Evolutionary conservation across 306 rosid genomes (phyloP), one percentile per base, ranked within the genome.

Genomic region (Glycine soja): DNA sequence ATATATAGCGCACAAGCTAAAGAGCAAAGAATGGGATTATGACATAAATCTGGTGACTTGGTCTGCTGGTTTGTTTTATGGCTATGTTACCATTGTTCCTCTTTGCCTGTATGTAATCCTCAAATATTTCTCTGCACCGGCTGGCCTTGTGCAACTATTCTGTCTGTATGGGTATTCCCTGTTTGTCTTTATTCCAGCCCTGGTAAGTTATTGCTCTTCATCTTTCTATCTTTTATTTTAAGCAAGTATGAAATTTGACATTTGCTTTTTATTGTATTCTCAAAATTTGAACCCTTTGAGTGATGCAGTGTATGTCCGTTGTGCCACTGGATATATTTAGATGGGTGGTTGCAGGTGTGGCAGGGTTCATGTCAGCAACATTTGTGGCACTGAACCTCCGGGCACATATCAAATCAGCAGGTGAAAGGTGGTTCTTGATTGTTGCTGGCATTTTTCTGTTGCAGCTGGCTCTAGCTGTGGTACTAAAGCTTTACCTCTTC

Each of bases 31-130:
- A 72, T 93, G 98, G 99, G 45, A 88, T 51, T 95, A 95, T 83
- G 99, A 93, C 93, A 95, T 93, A 81, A 95, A 95, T 85, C 83
- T 95, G 73, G 92, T 95, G 70, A 88, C 97, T 48, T 95, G 99
- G 99, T 91, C 99, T 46, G 97, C 99, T 67, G 97, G 98, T 70
- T 73, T 95, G 90, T 95, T 95, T 90, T 95, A 93, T 56, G 99
- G 99, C 64, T 95, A 91, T 56, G 98, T 91, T 79, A 93, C 91
- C 67, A 12, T 93, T 51, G 91, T 95, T 75, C 99, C 99, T 72
- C 90, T 93, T 59, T 65, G 83, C 45, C 90, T 95, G 19, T 95
- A 90, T 69, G 83, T 93, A 74, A 81, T 95, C 83, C 99, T 91
- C 82, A 93, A 95, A 70, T 95, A 93, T 86, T 93, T 93, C 89